Evolutionary conservation across 1,284 basidiomycete genomes (phyloP), one percentile per base, ranked within the genome.

Genomic region (Cutaneotrichosporon sp.): DNA sequence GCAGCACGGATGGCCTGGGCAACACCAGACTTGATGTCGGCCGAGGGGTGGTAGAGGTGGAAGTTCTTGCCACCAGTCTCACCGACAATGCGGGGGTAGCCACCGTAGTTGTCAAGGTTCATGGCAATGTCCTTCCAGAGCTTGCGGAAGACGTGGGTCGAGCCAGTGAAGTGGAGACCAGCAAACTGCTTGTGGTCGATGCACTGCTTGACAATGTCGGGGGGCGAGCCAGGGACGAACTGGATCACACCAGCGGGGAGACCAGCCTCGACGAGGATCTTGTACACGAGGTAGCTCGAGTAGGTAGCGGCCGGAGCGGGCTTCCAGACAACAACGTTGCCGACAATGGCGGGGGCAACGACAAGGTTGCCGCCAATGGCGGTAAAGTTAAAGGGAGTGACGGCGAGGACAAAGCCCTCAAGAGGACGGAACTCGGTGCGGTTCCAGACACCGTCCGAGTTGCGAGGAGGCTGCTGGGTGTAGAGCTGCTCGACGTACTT

Each of bases 361-460:
- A 65, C 84, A 38, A 97, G 85, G 76, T 97, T 97, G 21, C 90
- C 93, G 52, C 90, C 92, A 60, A 97, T 97, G 26, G 92, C 92
- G 45, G 93, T 96, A 60, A 97, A 98, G 80, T 98, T 98, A 80
- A 98, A 98, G 1, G 94, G 94, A 5, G 94, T 93, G 39, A 98
- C 88, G 14, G 96, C 94, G 47, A 98, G 83, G 30, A 97, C 89
- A 76, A 98, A 98, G 26, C 94, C 96, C 77, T 98, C 94, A 18
- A 99, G 81, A 4, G 94, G 84, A 59, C 96, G 88, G 76, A 92
- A 98, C 77, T 98, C 96, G 46, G 87, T 83, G 49, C 94, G 91
- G 79, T 99, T 99, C 96, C 94, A 98, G 51, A 86, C 80, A 38
- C 90, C 91, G 23, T 84, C 72, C 4, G 90, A 78, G 75, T 97